Percentiles rank a stretch among this genome's conserved stretches.
These are phyloP conservation scores for Lablab purpureus DNA, from an alignment of 306 rosid species.

Conservation along the genomic window DNA sequence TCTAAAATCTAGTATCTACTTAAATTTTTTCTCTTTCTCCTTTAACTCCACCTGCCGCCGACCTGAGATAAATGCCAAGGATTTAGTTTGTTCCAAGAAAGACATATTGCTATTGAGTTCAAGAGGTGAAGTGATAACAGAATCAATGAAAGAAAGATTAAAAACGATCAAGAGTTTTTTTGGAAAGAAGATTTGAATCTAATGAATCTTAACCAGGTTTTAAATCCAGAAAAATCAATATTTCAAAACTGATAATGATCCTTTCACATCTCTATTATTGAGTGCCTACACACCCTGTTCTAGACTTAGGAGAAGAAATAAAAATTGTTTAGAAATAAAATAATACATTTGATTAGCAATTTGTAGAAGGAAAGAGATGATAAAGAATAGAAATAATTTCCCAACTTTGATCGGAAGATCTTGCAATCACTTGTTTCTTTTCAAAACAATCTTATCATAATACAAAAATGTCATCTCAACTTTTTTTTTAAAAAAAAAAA, in stretches of 20 bases:
- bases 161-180: background rate
- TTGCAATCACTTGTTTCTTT: background rate
- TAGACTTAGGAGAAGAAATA: background rate
- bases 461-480: background rate
- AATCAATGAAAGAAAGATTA: background rate
- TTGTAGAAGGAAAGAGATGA: background rate
- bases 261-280: background rate
- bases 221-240: background rate
- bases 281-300: background rate
- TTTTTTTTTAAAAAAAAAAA: background rate
- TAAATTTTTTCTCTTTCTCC: background rate
- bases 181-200: background rate
- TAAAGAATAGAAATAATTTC: too few relatives aligned
- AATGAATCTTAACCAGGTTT: background rate
- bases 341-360: too few relatives aligned
- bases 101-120: background rate
- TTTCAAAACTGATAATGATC: background rate
- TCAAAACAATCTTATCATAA: background rate
- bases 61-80: background rate
- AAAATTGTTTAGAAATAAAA: background rate
- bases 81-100: background rate
- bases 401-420: background rate
- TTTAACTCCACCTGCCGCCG: background rate
- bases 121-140: background rate
- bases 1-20: background rate